phyloP scores from a whole-genome alignment of 169 alveolate species.

The Babesia bigemina region DNA sequence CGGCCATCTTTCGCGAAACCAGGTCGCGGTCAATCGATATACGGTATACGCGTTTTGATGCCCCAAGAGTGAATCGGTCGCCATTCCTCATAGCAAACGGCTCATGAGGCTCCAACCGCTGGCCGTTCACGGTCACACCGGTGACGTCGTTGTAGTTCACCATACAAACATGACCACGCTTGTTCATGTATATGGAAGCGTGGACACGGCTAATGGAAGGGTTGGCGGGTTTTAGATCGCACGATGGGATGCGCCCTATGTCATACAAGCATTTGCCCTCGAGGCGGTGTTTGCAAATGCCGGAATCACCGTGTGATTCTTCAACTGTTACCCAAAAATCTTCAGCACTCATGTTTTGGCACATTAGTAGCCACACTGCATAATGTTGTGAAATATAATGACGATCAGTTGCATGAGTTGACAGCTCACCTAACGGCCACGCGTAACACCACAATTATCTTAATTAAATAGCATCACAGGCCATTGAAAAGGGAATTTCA shows the following conservation, averaged over 20 bases:
- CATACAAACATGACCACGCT: conserved; percentile 6
- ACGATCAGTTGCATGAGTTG: not conserved
- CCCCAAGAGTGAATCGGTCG: conserved; percentile 41
- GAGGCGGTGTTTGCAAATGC: not conserved
- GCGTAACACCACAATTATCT: too few relatives aligned
- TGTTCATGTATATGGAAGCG: conserved; percentile 41
- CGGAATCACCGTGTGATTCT: not conserved
- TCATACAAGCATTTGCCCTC: conserved; percentile 34
- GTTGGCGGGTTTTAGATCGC: conserved; percentile 27
- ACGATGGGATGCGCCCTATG: conserved; percentile 43
- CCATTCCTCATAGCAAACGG: conserved; percentile 17
- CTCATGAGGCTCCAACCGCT: conserved; percentile 10
- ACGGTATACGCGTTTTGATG: conserved; percentile 32
- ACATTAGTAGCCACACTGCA: conserved; percentile 38
- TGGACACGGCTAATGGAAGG: conserved; percentile 50
- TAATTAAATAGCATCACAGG: too few relatives aligned
- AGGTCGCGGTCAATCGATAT: conserved; percentile 9
- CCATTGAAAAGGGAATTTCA: too few relatives aligned
- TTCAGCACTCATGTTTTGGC: conserved; percentile 26
- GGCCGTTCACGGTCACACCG: conserved; percentile 25
- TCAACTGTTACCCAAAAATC: conserved; percentile 16
- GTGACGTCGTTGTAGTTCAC: conserved; percentile 30
- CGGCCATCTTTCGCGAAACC: not conserved
- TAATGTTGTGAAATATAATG: not conserved
- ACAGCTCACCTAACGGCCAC: not conserved